These are phyloP conservation scores for Sporisorium exsertum DNA, from an alignment of 1,284 basidiomycete species.

Conservation along the genomic window DNA sequence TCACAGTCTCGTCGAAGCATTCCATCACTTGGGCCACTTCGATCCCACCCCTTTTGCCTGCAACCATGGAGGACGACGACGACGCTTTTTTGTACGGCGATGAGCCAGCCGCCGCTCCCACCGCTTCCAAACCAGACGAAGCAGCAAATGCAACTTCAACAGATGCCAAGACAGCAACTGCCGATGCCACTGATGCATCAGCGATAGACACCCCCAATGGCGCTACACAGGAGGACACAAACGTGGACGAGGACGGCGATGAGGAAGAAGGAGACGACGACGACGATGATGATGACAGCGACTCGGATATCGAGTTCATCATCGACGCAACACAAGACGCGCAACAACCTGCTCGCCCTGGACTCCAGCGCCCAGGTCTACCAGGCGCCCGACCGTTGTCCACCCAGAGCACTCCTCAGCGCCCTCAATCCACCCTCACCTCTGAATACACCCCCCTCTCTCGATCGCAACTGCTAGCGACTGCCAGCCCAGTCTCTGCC, in stretches of 20 bases:
- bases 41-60: background rate
- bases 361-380: slow-evolving; percentile 28
- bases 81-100: slow-evolving; percentile 60
- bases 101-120: slow-evolving; percentile 25
- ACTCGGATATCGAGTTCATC: slow-evolving; percentile 70
- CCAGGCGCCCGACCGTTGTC: slow-evolving; percentile 26
- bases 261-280: slow-evolving; percentile 52
- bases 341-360: slow-evolving; percentile 46
- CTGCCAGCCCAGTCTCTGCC: slow-evolving; percentile 35
- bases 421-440: slow-evolving; percentile 76
- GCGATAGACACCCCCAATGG: slow-evolving; percentile 70
- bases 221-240: slow-evolving; percentile 45
- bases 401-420: slow-evolving; percentile 40
- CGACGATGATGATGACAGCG: slow-evolving; percentile 70
- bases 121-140: slow-evolving; percentile 10
- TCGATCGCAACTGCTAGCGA: slow-evolving; percentile 72
- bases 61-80: slow-evolving; percentile 56
- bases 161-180: background rate
- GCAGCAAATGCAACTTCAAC: slow-evolving; percentile 6
- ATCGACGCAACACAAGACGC: slow-evolving; percentile 63
- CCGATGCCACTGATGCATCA: slow-evolving; percentile 24
- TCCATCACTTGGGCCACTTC: background rate
- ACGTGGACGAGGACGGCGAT: slow-evolving; percentile 70
- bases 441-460: slow-evolving; percentile 91
- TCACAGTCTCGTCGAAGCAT: background rate